Evolutionary conservation across 2,329 filamentous ascomycete species (phyloP).

Genomic region (Raffaelea albimanens): DNA sequence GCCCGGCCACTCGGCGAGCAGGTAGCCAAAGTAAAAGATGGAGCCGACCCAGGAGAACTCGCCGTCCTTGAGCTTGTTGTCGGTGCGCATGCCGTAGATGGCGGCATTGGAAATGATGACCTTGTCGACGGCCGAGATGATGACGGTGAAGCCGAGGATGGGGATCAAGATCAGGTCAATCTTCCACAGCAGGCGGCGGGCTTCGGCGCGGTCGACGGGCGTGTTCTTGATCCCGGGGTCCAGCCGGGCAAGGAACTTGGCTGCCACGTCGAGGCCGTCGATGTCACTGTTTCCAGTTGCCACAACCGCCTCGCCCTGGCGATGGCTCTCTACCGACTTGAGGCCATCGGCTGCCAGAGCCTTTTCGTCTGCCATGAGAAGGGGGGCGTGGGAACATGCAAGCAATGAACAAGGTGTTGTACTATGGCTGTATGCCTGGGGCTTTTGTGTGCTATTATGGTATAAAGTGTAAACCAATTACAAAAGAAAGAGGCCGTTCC

Average conservation of each 20-base stretch:
- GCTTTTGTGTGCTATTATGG: too few species aligned
- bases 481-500: too few species aligned
- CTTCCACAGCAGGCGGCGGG: conserved; percentile 4
- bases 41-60: conserved; percentile 20
- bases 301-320: too few species aligned
- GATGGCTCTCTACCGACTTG: too few species aligned
- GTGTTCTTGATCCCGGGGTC: conserved; percentile 1
- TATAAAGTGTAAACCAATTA: too few species aligned
- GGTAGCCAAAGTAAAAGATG: conserved; percentile 23
- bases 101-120: conserved; percentile 6
- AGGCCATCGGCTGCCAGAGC: too few species aligned
- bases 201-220: conserved; percentile 4
- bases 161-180: conserved; percentile 5
- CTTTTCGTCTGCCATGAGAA: too few species aligned
- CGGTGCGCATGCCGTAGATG: conserved; percentile 6
- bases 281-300: neutral
- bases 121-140: conserved; percentile 6
- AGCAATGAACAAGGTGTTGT: too few species aligned
- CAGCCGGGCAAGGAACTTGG: conserved; percentile 2
- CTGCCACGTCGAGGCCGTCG: conserved; percentile 2
- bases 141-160: conserved; percentile 1
- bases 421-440: too few species aligned
- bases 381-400: too few species aligned
- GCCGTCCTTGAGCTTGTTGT: conserved; percentile 13
- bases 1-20: conserved; percentile 14